phyloP scores from a whole-genome alignment of 1,139 yeast genomes.

The Saccharomyces hybrid region DNA sequence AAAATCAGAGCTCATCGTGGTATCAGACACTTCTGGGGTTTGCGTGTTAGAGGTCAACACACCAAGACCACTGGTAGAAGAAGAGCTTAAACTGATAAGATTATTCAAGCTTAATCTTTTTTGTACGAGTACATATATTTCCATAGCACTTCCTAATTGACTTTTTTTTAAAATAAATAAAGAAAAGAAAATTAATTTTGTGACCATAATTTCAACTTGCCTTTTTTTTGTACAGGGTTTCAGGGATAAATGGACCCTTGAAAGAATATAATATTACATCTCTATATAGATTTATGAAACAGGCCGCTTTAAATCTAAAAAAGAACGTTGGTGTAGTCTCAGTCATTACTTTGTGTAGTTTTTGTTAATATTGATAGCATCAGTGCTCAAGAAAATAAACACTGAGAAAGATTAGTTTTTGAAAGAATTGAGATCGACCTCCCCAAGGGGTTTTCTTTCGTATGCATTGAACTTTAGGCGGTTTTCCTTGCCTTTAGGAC shows the following conservation, averaged over 20 bases:
- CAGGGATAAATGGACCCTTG: not conserved
- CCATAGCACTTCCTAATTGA: not conserved
- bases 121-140: conserved; percentile 5
- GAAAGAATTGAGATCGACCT: not conserved
- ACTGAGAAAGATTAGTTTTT: not conserved
- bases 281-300: not conserved
- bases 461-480: not conserved
- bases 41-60: conserved; percentile 97
- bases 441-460: not conserved
- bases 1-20: conserved; percentile 99
- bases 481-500: not conserved
- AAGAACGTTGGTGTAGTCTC: not conserved
- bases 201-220: not conserved
- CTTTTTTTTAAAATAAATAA: not conserved
- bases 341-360: not conserved
- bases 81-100: conserved; percentile 31
- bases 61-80: conserved; percentile 99
- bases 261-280: not conserved
- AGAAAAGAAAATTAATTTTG: not conserved
- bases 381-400: not conserved
- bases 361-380: not conserved
- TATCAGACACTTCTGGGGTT: conserved; percentile 99
- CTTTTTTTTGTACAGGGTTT: not conserved
- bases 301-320: not conserved
- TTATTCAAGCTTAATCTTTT: conserved; percentile 2